Evolutionary conservation across 345 rosid genomes (phyloP), one percentile per base, ranked within the genome.

Genomic region (Euphorbia pulcherrima): DNA sequence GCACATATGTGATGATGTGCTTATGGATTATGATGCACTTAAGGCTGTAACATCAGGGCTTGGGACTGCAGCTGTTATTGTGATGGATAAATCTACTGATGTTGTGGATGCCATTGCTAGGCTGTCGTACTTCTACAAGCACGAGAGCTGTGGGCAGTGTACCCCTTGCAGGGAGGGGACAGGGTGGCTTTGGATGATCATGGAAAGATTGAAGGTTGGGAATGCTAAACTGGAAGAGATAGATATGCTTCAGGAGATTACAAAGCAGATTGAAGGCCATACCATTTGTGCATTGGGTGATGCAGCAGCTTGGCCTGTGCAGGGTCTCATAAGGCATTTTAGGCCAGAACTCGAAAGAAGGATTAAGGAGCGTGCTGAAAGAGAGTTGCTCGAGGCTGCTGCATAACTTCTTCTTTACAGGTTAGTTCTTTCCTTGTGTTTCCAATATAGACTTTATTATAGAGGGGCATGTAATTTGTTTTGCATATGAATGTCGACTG

Each of bases 241-340:
- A 65, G 98, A 93, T 79, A 90, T 94, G 97, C 90, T 94, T 68
- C 99, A 91, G 71, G 99, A 94, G 83, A 86, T 94, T 71, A 94
- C 99, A 59, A 91, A 91, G 65, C 97, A 94, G 83, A 94, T 94
- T 58, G 97, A 94, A 81, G 99, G 99, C 65, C 97, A 94, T 77
- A 94, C 99, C n/a, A 91, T 91, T 62, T 88, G 99, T 73, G 99
- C 99, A 13, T 73, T 91, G 74, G 99, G 99, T 74, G 99, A 94
- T 85, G 99, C 99, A 40, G 97, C 97, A 55, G 99, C 99, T 65
- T 94, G 99, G 99, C 99, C 96, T 39, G 99, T 91, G 66, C 97
- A 94, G 74, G 99, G 99, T 78, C 89, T 94, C 50, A 94, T 91
- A 46, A 73, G 96, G 72, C 97, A 94, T 68, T 94, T 94, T 77